Percentiles rank a stretch among this genome's conserved stretches.
phyloP scores from a whole-genome alignment of 179 eudicot genomes.

The Carnegiea gigantea region DNA sequence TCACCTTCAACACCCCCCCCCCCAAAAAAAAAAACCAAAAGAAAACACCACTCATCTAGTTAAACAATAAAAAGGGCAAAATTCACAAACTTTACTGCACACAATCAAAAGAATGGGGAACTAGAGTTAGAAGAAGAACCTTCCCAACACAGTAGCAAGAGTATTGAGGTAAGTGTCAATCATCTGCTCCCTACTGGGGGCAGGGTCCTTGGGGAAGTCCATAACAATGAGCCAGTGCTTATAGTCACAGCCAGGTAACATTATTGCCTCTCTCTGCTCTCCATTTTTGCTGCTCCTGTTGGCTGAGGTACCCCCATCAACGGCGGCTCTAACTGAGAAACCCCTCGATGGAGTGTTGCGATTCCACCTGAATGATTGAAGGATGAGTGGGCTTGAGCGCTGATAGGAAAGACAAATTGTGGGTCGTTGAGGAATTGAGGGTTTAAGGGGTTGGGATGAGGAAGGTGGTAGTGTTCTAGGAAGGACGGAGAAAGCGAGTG shows the following conservation, averaged over 20 bases:
- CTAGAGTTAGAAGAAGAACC: conserved; percentile 35
- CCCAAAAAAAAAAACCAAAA: not conserved
- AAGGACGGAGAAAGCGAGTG: conserved; percentile 35
- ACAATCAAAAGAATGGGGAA: not conserved
- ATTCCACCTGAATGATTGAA: conserved; percentile 11
- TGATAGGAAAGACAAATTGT: conserved; percentile 19
- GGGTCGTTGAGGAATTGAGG: conserved; percentile 22
- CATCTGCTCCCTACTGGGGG: conserved; percentile 86
- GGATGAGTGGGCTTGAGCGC: not conserved
- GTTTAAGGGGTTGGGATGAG: conserved; percentile 23
- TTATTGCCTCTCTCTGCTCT: conserved; percentile 71
- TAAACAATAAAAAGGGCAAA: not conserved
- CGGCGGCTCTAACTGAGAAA: conserved; percentile 29
- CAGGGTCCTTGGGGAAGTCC: conserved; percentile 91
- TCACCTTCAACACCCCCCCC: not conserved
- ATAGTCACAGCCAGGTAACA: conserved; percentile 88
- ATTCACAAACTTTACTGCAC: not conserved
- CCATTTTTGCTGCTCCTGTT: conserved; percentile 31
- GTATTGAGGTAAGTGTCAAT: conserved; percentile 83
- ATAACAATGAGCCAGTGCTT: conserved; percentile 92
- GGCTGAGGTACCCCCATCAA: conserved; percentile 49
- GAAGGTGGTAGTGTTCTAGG: conserved; percentile 32
- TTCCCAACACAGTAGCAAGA: conserved; percentile 76
- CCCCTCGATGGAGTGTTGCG: conserved; percentile 10
- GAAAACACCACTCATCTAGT: too few relatives aligned